phyloP scores from a whole-genome alignment of 139 green algal genomes.

The Micractinium conductrix region DNA sequence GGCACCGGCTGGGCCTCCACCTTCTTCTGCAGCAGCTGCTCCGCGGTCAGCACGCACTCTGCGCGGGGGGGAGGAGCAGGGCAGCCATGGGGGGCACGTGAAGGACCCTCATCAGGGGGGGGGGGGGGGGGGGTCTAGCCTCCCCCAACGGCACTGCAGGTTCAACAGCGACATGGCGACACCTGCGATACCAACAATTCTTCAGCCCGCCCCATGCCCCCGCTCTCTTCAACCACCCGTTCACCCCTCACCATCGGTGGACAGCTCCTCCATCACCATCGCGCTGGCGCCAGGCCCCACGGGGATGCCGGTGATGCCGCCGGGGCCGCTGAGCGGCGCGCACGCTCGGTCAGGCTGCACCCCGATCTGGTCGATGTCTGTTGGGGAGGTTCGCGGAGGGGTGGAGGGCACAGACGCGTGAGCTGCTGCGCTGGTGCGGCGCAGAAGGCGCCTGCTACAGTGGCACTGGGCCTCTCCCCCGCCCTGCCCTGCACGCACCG shows the following conservation, averaged over 20 bases:
- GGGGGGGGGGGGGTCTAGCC: too few relatives aligned
- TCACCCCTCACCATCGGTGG: conserved; percentile 13
- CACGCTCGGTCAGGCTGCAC: conserved; percentile 33
- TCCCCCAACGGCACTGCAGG: too few relatives aligned
- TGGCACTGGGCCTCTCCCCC: not conserved
- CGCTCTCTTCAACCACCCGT: too few relatives aligned
- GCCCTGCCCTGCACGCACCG: not conserved
- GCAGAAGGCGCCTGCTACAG: not conserved
- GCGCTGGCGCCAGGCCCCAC: conserved; percentile 38
- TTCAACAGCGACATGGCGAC: too few relatives aligned
- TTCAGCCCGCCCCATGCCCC: too few relatives aligned
- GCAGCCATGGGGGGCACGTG: not conserved
- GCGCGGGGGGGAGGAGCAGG: not conserved
- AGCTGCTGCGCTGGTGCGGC: too few relatives aligned
- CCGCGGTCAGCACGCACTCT: conserved; percentile 30
- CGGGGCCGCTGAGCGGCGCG: not conserved
- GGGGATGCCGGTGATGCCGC: conserved; percentile 36
- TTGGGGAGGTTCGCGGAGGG: not conserved
- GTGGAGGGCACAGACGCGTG: too few relatives aligned
- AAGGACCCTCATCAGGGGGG: too few relatives aligned
- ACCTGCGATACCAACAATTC: too few relatives aligned
- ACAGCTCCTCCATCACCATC: conserved; percentile 42
- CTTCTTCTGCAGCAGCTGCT: conserved; percentile 32
- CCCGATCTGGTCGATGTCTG: conserved; percentile 44
- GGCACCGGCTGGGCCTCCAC: not conserved